phyloP scores from a whole-genome alignment of 768 basidiomycete genomes.

The Auricularia sp. region DNA sequence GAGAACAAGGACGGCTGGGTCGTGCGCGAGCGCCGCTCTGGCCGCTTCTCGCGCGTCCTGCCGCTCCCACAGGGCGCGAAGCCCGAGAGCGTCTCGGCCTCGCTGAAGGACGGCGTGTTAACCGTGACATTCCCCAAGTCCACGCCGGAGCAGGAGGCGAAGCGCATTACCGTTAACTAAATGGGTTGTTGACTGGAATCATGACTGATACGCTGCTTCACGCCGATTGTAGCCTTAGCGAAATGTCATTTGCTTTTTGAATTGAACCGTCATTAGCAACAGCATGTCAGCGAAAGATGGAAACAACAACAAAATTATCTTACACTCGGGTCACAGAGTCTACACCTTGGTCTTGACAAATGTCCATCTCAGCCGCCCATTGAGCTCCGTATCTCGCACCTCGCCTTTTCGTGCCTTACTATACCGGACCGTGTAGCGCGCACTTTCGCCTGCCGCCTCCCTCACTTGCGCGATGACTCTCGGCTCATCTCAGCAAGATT shows the following conservation, averaged over 20 bases:
- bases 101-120: conserved; percentile 44
- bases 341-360: neutral
- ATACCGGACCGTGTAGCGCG: too few species aligned
- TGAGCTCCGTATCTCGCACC: neutral
- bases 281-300: too few species aligned
- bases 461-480: too few species aligned
- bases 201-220: too few species aligned
- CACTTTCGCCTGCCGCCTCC: too few species aligned
- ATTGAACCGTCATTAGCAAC: too few species aligned
- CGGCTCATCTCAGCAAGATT: too few species aligned
- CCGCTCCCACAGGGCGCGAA: conserved; percentile 40
- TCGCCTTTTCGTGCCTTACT: neutral
- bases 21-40: conserved; percentile 38
- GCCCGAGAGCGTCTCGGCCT: conserved; percentile 30
- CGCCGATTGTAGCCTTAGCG: too few species aligned
- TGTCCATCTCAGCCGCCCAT: neutral
- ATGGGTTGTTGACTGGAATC: too few species aligned
- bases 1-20: conserved; percentile 29
- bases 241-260: too few species aligned
- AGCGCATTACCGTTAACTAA: neutral
- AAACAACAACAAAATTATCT: too few species aligned
- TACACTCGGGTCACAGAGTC: too few species aligned
- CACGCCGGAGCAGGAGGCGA: conserved; percentile 17
- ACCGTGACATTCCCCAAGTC: conserved; percentile 45
- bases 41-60: conserved; percentile 40